phyloP scores from a whole-genome alignment of 768 basidiomycete species.

The Mycena filopes region DNA sequence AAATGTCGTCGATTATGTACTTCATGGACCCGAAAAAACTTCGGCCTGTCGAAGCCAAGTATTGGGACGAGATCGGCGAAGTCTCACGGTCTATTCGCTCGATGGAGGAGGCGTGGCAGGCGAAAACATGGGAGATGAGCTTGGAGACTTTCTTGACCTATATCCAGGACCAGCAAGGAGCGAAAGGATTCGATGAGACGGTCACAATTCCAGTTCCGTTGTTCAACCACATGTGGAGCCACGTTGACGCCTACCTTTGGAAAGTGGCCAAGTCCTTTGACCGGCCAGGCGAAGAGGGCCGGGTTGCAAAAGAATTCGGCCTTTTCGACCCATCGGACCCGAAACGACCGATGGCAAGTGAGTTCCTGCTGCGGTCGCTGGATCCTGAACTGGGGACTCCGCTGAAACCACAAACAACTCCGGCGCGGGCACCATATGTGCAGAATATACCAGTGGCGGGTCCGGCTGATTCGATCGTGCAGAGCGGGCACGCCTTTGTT shows the following conservation, averaged over 20 bases:
- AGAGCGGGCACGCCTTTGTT: conserved; percentile 10
- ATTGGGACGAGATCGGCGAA: conserved; percentile 14
- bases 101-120: conserved; percentile 4
- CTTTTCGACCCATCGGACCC: neutral
- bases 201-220: neutral
- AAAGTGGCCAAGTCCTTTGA: neutral
- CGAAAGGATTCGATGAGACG: neutral
- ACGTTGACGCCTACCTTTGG: neutral
- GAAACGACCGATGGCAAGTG: conserved; percentile 1
- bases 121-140: neutral
- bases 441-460: neutral
- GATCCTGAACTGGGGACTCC: neutral
- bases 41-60: neutral
- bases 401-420: neutral
- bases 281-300: neutral
- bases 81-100: conserved; percentile 14
- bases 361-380: neutral
- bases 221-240: conserved; percentile 1
- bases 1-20: conserved; percentile 17
- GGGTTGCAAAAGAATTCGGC: conserved; percentile 6
- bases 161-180: conserved; percentile 1
- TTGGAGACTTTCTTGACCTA: neutral
- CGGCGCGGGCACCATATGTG: too few relatives aligned
- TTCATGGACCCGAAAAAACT: conserved; percentile 28
- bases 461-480: neutral